Base-by-base conservation (phyloP, 2,329 filamentous ascomycete genomes). In the Ceratocystis alfenasii region DNA sequence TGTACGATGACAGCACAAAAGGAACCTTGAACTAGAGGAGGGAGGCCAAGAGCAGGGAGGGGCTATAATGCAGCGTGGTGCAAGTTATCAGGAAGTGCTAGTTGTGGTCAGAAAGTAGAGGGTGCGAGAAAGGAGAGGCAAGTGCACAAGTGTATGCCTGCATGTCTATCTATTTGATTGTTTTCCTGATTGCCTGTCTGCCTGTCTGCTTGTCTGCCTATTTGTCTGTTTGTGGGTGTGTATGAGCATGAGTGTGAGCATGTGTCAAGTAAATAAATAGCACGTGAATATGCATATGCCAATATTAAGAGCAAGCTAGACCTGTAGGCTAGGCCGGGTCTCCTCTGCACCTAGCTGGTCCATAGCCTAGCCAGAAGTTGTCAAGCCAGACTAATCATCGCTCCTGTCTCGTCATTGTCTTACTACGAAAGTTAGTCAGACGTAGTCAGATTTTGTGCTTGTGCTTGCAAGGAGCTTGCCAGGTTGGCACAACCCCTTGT, bases 241-340 rank as follows among this genome's bases (percentile, higher is more conserved):
- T n/a, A 25, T 53, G 48, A 8, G 48, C 48, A n/a, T 53, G 36
- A 12, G 10, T 41, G 36, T 36, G 33, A 50, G 2, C 17, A 50
- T 50, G 46, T 53, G n/a, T 57, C 22, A 30, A 20, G 25, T 12
- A 28, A 22, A 33, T 33, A 28, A 5, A n/a, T n/a, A 33, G 30
- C 53, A 57, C 53, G 53, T 57, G 53, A 57, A 57, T 33, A 53
- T 57, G 12, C 28, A 57, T n/a, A 57, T 57, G 53, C 28, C 8
- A 15, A n/a, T 17, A 57, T 25, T 5, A 33, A 20, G 15, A 57
- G 53, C n/a, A n/a, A 53, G 48, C 48, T n/a, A 53, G n/a, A 20
- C 30, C 15, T 53, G 36, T 41, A 15, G 36, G 10, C 36, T 41
- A 41, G 12, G 10, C 10, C 7, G 20, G 48, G 48, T 22, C 8